Evolutionary conservation across 2,329 filamentous ascomycete genomes (phyloP).

Genomic region (Beauveria brongniartii): DNA sequence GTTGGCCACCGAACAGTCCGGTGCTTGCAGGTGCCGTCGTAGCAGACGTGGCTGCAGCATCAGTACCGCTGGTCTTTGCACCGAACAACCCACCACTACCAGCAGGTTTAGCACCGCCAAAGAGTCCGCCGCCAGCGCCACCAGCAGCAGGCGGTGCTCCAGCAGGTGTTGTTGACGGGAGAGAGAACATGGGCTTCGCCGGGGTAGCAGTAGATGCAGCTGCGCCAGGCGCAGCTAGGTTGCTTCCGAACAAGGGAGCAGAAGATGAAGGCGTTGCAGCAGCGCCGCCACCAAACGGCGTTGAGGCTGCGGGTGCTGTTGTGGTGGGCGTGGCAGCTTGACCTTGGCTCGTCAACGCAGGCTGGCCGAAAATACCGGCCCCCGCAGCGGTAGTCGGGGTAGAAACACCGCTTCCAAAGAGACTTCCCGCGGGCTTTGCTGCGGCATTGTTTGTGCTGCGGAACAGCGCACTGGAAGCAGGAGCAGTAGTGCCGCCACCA

Average conservation of each 20-base stretch:
- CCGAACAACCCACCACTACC: conserved; percentile 9
- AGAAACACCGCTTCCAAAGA: conserved; percentile 16
- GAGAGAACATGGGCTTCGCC: conserved; percentile 38
- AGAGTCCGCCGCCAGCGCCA: conserved; percentile 22
- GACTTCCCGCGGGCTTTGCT: conserved; percentile 20
- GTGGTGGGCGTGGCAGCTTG: conserved; percentile 14
- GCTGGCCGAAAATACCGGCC: conserved; percentile 20
- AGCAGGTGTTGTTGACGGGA: conserved; percentile 47
- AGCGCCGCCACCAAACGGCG: conserved; percentile 24
- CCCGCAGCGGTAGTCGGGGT: conserved; percentile 17
- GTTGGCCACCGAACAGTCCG: conserved; percentile 15
- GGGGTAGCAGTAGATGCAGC: conserved; percentile 26
- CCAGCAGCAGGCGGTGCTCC: conserved; percentile 41
- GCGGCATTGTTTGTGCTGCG: conserved; percentile 20
- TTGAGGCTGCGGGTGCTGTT: conserved; percentile 18
- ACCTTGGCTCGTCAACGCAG: neutral
- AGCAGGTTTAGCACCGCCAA: conserved; percentile 18
- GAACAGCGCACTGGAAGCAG: conserved; percentile 34
- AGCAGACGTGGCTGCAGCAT: conserved; percentile 11
- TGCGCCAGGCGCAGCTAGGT: conserved; percentile 20
- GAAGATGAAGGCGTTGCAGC: neutral
- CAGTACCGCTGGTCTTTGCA: conserved; percentile 15
- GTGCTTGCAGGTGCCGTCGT: conserved; percentile 9
- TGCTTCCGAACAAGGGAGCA: conserved; percentile 21
- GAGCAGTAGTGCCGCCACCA: conserved; percentile 27